Conservation (phyloP, 2,329 filamentous ascomycete species). For the Dichotomopilus funicola region DNA sequence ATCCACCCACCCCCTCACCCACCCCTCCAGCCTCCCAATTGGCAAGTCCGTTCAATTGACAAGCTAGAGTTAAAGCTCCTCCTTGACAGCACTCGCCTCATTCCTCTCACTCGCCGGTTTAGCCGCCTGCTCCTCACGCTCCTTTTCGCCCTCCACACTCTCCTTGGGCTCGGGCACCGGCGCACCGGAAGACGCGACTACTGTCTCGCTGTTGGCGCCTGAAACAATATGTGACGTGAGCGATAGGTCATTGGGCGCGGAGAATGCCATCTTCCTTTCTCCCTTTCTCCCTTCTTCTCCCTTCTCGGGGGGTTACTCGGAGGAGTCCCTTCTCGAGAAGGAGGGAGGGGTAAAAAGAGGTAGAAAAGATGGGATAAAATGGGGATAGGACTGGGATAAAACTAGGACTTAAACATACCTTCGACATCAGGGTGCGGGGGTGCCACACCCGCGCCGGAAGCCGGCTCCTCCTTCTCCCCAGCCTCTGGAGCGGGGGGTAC, state of each 20-base stretch:
- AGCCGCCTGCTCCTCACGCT: conserved; percentile 47
- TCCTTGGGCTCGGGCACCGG: conserved; percentile 37
- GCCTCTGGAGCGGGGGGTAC: too few relatives aligned
- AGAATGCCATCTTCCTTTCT: too few relatives aligned
- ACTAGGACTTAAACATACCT: conserved; percentile 13
- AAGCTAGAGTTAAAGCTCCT: conserved; percentile 4
- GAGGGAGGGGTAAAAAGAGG: too few relatives aligned
- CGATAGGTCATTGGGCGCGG: too few relatives aligned
- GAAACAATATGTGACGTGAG: conserved; percentile 1
- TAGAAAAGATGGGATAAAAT: too few relatives aligned
- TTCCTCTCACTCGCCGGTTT: conserved; percentile 59
- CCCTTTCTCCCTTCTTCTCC: too few relatives aligned
- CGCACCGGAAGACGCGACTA: conserved; percentile 33
- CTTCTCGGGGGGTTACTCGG: too few relatives aligned
- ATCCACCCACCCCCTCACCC: not conserved
- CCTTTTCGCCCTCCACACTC: conserved; percentile 54
- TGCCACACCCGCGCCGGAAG: conserved; percentile 38
- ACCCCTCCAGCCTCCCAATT: not conserved
- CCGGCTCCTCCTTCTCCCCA: not conserved
- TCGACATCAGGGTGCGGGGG: conserved; percentile 57
- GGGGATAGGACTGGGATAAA: not conserved
- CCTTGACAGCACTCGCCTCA: conserved; percentile 38
- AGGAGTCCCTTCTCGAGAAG: too few relatives aligned
- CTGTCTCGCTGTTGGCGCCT: conserved; percentile 54
- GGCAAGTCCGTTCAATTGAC: too few relatives aligned